Conservation (phyloP, 768 basidiomycete species). For the Cyclocybe aegerita region DNA sequence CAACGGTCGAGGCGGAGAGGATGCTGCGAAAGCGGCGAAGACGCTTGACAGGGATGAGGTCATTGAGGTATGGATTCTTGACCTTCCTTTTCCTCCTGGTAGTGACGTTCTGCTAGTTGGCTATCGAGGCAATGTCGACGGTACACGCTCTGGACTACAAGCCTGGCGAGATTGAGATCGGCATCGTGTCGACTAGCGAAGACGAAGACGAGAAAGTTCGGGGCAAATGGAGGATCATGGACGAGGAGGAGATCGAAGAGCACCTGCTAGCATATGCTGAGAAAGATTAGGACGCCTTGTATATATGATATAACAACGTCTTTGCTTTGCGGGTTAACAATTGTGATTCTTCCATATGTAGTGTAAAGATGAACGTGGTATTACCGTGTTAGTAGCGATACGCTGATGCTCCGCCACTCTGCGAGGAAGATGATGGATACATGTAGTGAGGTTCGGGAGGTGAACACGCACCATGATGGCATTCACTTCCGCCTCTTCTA, state of each 20-base stretch:
- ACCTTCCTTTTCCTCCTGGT: background rate
- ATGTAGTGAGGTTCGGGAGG: background rate
- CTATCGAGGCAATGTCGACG: slow-evolving; percentile 91
- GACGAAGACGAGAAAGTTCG: slow-evolving; percentile 73
- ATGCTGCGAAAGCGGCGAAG: slow-evolving; percentile 74
- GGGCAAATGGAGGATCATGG: slow-evolving; percentile 80
- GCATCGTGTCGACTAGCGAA: slow-evolving; percentile 76
- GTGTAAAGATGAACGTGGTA: slow-evolving; percentile 6
- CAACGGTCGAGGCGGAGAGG: slow-evolving; percentile 74
- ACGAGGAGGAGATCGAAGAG: slow-evolving; percentile 73
- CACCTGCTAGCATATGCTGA: slow-evolving; percentile 86
- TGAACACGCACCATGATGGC: slow-evolving; percentile 55
- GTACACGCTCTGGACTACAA: slow-evolving; percentile 98
- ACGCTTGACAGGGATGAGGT: slow-evolving; percentile 74
- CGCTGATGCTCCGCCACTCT: slow-evolving; percentile 73
- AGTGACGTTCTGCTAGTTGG: slow-evolving; percentile 54
- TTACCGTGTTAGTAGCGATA: slow-evolving; percentile 33
- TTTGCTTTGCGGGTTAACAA: background rate
- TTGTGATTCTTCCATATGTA: slow-evolving; percentile 11
- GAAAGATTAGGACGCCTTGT: slow-evolving; percentile 59
- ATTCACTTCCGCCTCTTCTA: slow-evolving; percentile 62
- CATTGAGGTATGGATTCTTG: slow-evolving; percentile 70
- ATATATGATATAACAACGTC: background rate
- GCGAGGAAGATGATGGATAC: slow-evolving; percentile 4
- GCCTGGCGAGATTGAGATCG: slow-evolving; percentile 93